phyloP scores from a whole-genome alignment of 768 basidiomycete genomes.

The Podaxis sp. region DNA sequence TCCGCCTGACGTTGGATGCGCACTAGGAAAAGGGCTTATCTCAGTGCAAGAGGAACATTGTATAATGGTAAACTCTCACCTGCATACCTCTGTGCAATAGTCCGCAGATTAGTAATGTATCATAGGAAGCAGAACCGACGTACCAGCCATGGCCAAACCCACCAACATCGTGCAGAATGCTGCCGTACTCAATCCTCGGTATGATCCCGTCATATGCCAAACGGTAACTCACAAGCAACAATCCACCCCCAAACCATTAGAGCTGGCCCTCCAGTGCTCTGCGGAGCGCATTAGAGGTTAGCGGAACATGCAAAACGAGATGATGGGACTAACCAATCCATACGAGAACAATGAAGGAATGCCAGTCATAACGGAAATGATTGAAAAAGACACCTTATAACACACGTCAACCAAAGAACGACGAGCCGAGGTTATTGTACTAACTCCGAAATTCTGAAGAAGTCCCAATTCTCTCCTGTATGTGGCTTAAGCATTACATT shows the following conservation, averaged over 20 bases:
- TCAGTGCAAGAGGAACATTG: not conserved
- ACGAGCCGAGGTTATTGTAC: slow-evolving; percentile 15
- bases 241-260: slow-evolving; percentile 81
- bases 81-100: slow-evolving; percentile 43
- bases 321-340: slow-evolving; percentile 53
- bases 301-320: not conserved
- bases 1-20: slow-evolving; percentile 71
- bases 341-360: slow-evolving; percentile 68
- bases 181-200: slow-evolving; percentile 20
- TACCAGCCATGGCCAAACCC: slow-evolving; percentile 75
- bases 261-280: slow-evolving; percentile 75
- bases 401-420: slow-evolving; percentile 3
- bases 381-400: slow-evolving; percentile 60
- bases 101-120: not conserved
- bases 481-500: not conserved
- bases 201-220: not conserved
- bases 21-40: slow-evolving; percentile 33
- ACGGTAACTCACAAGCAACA: slow-evolving; percentile 49
- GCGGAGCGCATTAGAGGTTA: not conserved
- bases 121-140: not conserved
- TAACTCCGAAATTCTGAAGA: slow-evolving; percentile 63
- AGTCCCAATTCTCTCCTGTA: slow-evolving; percentile 56
- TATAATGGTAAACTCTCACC: slow-evolving; percentile 24
- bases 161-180: slow-evolving; percentile 71
- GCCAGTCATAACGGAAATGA: slow-evolving; percentile 76